Evolutionary conservation across 345 rosid genomes (phyloP).

Genomic region (Salix koriyanagi): DNA sequence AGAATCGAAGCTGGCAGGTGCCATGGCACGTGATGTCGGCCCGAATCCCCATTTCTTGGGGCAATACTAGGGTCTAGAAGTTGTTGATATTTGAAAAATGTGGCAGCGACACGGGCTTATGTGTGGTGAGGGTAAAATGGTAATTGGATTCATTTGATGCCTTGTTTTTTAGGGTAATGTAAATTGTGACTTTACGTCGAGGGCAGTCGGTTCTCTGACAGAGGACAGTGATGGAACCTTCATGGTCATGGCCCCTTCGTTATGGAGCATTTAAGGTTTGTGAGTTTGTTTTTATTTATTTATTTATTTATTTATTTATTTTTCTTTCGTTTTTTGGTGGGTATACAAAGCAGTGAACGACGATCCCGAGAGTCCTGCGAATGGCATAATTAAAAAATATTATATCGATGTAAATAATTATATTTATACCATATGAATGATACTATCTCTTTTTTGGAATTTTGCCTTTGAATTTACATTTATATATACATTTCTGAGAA

Average conservation of each 20-base stretch:
- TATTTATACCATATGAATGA: not conserved
- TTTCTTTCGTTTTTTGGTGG: not conserved
- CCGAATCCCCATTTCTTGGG: not conserved
- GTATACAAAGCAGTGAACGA: slow-evolving; percentile 16
- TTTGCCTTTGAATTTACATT: slow-evolving; percentile 7
- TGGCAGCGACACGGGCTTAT: not conserved
- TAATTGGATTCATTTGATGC: not conserved
- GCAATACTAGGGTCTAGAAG: not conserved
- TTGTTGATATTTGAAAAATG: not conserved
- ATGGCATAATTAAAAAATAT: slow-evolving; percentile 13
- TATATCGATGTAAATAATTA: not conserved
- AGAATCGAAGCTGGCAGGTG: not conserved
- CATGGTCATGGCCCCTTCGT: slow-evolving; percentile 3
- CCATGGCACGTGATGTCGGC: not conserved
- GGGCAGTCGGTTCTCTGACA: not conserved
- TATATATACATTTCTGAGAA: not conserved
- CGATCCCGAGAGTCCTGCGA: slow-evolving; percentile 44
- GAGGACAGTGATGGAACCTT: slow-evolving; percentile 13
- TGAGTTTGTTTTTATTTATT: not conserved
- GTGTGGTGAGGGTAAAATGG: not conserved
- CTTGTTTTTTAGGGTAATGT: not conserved
- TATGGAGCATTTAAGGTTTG: not conserved
- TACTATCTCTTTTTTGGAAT: not conserved
- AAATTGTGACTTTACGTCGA: not conserved
- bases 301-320: not conserved